Evolutionary conservation across 805 yeast genomes (phyloP).

Genomic region (Metschnikowia santaceciliae): DNA sequence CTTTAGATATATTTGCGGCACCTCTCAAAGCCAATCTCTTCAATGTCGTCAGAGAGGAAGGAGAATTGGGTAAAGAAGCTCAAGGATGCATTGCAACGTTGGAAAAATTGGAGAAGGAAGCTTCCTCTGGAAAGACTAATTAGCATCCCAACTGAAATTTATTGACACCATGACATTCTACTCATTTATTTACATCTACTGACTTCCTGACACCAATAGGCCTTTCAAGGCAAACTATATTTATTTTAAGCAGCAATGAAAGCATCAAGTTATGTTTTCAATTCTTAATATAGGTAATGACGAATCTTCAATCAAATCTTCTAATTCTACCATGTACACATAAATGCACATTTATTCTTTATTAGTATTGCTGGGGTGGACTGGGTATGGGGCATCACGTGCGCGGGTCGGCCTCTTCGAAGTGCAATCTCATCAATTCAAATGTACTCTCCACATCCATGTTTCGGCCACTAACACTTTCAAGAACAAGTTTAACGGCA

Average conservation of each 20-base stretch:
- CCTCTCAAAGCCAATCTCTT: slow-evolving; percentile 50
- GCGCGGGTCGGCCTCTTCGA: background rate
- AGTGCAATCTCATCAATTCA: background rate
- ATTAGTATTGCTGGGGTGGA: too few species aligned
- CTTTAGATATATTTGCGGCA: slow-evolving; percentile 49
- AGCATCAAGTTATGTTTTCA: background rate
- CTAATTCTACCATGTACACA: background rate
- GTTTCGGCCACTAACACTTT: slow-evolving; percentile 1
- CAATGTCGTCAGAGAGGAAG: slow-evolving; percentile 61
- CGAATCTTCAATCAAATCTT: background rate
- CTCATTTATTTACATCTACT: too few species aligned
- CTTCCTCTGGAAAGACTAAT: background rate
- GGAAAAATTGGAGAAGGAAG: slow-evolving; percentile 8
- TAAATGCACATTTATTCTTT: background rate
- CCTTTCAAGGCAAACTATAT: too few species aligned
- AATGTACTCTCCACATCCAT: background rate
- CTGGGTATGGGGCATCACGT: background rate
- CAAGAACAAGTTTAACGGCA: background rate
- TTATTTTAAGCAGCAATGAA: too few species aligned
- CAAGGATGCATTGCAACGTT: slow-evolving; percentile 21
- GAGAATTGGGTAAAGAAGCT: slow-evolving; percentile 58
- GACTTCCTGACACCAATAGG: too few species aligned
- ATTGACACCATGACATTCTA: too few species aligned
- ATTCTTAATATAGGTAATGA: background rate
- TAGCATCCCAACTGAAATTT: background rate